Percentiles rank a stretch among this genome's conserved stretches.
phyloP scores from a whole-genome alignment of 1,284 basidiomycete genomes.

The Kalmanozyma brasiliensis region DNA sequence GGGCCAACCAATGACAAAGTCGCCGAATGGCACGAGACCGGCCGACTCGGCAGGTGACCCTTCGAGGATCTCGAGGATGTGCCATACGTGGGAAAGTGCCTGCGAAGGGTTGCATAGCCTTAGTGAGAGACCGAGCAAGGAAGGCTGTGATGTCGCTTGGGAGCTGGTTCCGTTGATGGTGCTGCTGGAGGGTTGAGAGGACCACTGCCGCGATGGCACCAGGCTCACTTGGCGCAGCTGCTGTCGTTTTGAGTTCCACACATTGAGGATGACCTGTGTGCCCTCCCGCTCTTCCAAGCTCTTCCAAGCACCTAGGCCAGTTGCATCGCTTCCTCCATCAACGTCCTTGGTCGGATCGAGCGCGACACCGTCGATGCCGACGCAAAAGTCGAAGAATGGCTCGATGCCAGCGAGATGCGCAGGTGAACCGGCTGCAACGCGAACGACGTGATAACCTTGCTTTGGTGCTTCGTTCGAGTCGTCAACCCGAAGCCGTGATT shows the following conservation, averaged over 20 bases:
- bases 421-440: conserved; percentile 67
- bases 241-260: conserved; percentile 91
- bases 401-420: conserved; percentile 83
- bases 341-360: conserved; percentile 54
- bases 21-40: conserved; percentile 85
- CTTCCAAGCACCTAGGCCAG: conserved; percentile 58
- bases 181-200: conserved; percentile 54
- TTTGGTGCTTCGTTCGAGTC: conserved; percentile 55
- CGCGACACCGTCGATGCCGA: conserved; percentile 77
- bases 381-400: conserved; percentile 95
- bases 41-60: conserved; percentile 86
- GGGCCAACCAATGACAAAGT: conserved; percentile 93
- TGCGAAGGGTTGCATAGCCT: conserved; percentile 75
- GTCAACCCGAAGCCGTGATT: conserved; percentile 40
- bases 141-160: conserved; percentile 70
- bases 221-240: conserved; percentile 85
- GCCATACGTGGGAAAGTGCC: conserved; percentile 76
- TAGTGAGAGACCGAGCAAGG: conserved; percentile 89
- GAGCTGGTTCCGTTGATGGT: conserved; percentile 39
- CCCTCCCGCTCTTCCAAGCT: conserved; percentile 85
- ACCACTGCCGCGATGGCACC: conserved; percentile 85
- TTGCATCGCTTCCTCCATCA: conserved; percentile 34
- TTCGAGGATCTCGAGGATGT: conserved; percentile 94
- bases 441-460: conserved; percentile 66
- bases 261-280: conserved; percentile 78